Conservation (phyloP, 2,329 filamentous ascomycete genomes). For the Rachicladosporium sp. region DNA sequence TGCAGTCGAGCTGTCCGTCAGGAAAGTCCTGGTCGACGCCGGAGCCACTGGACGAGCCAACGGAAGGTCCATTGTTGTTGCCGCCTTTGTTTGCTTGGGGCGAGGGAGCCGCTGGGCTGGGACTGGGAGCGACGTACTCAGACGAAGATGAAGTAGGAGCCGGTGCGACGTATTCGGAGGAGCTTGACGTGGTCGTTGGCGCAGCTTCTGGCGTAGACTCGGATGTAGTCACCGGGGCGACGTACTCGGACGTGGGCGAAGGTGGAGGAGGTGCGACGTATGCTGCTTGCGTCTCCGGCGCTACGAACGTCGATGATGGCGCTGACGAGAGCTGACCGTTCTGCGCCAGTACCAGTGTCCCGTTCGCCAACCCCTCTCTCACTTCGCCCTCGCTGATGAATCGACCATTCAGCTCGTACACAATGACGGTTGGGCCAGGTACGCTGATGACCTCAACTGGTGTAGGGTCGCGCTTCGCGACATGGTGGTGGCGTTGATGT, state of each 20-base stretch:
- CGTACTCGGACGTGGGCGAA: constrained; percentile 8
- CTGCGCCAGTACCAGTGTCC: constrained; percentile 52
- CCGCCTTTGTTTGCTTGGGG: constrained; percentile 4
- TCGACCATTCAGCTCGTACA: constrained; percentile 60
- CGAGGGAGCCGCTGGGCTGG: constrained; percentile 19
- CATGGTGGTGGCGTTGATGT: constrained; percentile 49
- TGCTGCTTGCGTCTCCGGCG: constrained; percentile 21
- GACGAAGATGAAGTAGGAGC: constrained; percentile 19
- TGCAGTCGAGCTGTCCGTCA: constrained; percentile 59
- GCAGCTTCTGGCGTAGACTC: constrained; percentile 12
- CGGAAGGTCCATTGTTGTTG: constrained; percentile 7
- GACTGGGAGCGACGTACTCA: constrained; percentile 9
- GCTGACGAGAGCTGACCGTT: constrained; percentile 26
- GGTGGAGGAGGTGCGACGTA: constrained; percentile 4
- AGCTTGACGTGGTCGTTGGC: constrained; percentile 25
- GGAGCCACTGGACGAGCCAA: constrained; percentile 20
- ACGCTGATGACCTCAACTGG: constrained; percentile 42
- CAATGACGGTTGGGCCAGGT: constrained; percentile 50
- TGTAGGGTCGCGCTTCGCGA: constrained; percentile 40
- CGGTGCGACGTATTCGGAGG: constrained; percentile 11
- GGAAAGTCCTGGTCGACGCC: constrained; percentile 62
- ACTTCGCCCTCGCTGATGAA: constrained; percentile 52
- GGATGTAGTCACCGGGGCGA: constrained; percentile 11
- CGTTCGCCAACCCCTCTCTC: constrained; percentile 56
- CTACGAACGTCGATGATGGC: constrained; percentile 24